Base-by-base conservation (phyloP, 2,329 filamentous ascomycete genomes). In the Fusarium sp. region DNA sequence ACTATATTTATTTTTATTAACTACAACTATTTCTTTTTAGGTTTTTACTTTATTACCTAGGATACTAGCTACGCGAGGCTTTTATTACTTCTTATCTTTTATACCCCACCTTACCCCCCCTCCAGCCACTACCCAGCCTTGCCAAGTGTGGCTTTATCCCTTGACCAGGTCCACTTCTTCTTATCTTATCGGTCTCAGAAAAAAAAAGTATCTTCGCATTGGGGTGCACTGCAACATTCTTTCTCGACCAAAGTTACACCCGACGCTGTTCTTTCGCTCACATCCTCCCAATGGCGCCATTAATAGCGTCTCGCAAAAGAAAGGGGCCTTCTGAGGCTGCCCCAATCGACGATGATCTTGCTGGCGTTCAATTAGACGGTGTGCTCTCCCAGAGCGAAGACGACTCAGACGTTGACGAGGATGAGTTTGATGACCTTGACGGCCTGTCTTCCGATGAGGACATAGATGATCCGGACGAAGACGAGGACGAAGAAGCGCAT, bases 311-410 rank as follows among this genome's bases (percentile, higher is more conserved):
- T 29, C 77, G 77, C 38, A 79, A 79, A 57, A 69, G 77, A 9
- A 79, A 79, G 46, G 70, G 66, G 20, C 67, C 69, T 14, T 72
- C 71, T 8, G 73, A 75, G 40, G 65, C 57, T 20, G 27, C 59
- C 17, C 27, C 53, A 7, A 35, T 59, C 1, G 73, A 76, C 5
- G 77, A 79, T 40, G 75, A 79, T 17, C 73, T 79, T n/a, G 84
- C 82, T 62, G 85, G 88, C 64, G 85, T 85, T 35, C 81, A 87
- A 53, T 82, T 91, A 17, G 87, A 91, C 66, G 89, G 88, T 33
- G 86, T 90, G 58, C 80, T 91, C 66, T 89, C 87, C 33, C 84
- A 87, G 74, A 87, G 85, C 74, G 87, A 92, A 66, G 90, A 90
- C 76, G 86, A 89, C 67, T 87, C 87, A 53, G 88, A 89, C 62